A percentile compares a stretch with the other conserved stretches of the same genome.
phyloP scores from a whole-genome alignment of 208 protist species.

The Naegleria gruberi region DNA sequence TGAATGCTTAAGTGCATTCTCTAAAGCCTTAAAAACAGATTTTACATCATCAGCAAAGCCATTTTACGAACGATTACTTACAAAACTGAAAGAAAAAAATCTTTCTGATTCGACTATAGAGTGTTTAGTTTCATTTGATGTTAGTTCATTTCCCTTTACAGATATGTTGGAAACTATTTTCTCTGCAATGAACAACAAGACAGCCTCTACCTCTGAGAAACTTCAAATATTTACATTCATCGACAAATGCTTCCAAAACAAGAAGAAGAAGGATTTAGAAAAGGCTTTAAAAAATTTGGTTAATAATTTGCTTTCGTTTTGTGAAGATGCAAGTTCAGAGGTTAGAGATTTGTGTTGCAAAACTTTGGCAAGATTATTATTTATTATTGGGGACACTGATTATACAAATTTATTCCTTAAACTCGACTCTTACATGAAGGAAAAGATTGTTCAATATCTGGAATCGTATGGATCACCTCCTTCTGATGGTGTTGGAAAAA shows the following conservation, averaged over 20 bases:
- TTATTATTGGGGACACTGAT: background rate
- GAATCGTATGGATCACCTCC: background rate
- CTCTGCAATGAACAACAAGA: background rate
- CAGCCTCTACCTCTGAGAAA: background rate
- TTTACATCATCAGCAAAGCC: background rate
- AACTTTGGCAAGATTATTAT: background rate
- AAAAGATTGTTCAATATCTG: background rate
- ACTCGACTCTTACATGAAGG: background rate
- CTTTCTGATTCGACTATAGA: background rate
- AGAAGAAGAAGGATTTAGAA: background rate
- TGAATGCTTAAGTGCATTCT: background rate
- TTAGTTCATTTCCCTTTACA: background rate
- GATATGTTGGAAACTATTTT: background rate
- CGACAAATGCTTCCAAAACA: background rate
- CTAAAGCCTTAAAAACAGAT: background rate
- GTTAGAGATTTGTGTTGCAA: background rate
- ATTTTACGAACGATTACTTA: background rate
- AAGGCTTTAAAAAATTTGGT: background rate
- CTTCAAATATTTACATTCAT: background rate
- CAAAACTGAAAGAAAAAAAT: constrained; percentile 22
- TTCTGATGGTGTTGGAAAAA: background rate
- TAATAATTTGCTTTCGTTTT: background rate
- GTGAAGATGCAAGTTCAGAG: background rate
- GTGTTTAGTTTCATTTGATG: background rate
- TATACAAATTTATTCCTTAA: background rate